These are phyloP conservation scores for Aegilops sharonensis DNA, from an alignment of 176 grass and related monocot species.

Conservation along the genomic window DNA sequence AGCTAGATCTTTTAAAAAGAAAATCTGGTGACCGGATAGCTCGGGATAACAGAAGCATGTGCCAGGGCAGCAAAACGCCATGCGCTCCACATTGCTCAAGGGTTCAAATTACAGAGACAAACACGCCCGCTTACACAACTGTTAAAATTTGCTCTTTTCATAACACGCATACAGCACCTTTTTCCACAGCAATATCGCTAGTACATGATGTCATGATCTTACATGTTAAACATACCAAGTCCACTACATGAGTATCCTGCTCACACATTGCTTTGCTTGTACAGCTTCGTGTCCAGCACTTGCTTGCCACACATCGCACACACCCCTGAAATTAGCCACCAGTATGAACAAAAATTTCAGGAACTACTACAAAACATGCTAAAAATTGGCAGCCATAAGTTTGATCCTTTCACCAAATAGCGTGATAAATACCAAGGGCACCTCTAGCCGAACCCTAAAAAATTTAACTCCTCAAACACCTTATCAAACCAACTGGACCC, in stretches of 20 bases:
- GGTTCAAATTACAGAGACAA: neutral
- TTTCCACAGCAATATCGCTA: neutral
- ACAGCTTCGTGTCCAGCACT: constrained; percentile 90
- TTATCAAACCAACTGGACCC: no score
- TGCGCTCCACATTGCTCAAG: neutral
- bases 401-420: neutral
- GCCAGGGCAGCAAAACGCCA: neutral
- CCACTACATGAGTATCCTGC: neutral
- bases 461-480: no score
- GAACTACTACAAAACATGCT: neutral
- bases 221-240: constrained; percentile 7
- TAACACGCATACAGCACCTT: neutral
- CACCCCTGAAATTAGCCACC: constrained; percentile 49
- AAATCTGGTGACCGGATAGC: no score
- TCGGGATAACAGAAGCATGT: neutral
- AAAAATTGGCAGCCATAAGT: neutral
- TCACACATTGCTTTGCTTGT: constrained; percentile 99
- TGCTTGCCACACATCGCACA: constrained; percentile 98
- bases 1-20: no score
- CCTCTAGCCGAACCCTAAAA: no score
- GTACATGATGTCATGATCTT: constrained; percentile 13
- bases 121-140: neutral
- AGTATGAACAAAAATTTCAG: constrained; percentile 1
- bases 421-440: no score
- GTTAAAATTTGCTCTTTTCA: constrained; percentile 6